Base-by-base conservation (phyloP, 495 filamentous ascomycete genomes). In the Lepidopterella palustris region DNA sequence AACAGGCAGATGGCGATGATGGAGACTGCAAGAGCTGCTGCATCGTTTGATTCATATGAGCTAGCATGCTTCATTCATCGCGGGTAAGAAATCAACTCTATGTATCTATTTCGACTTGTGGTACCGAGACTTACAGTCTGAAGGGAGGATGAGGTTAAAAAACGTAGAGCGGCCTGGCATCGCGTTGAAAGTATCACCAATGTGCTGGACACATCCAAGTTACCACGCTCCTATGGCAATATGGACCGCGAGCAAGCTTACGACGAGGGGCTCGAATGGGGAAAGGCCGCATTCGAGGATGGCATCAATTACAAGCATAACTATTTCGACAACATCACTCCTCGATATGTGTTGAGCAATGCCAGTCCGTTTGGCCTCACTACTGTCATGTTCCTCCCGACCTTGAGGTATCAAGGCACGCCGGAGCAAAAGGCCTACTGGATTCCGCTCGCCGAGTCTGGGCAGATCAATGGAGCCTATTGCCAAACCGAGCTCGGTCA, bases 401-500 rank as follows among this genome's bases (percentile, higher is more conserved):
- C 47, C 8, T 20, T 59, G 11, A 15, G 20, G 10, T 25, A 53
- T 35, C 23, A 28, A 18, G 57, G 8, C 1, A 52, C 57, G 4
- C 52, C 35, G 2, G 59, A 61, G n/a, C 53, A 61, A 32, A 56
- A 50, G 23, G 53, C 42, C 1, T 18, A 61, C n/a, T 56, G 59
- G 53, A 8, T 61, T n/a, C 59, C 59, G 20, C 39, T 50, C 13
- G 21, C 26, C 0, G 28, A 27, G 25, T 11, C 50, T 5, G 49
- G 49, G 31, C 47, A 61, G 42, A 49, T 61, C 8, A 26, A 56
- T 8, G 59, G 53, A 24, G 45, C 52, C 24, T 60, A 60, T 40
- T 32, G 52, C 20, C 59, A 61, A 24, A 59, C 57, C n/a, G 57
- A 59, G 48, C 54, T 70, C 8, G 69, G 68, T 18, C 69, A 71